Conservation (phyloP, 1,139 yeast genomes). For the Waltiozyma sp. region DNA sequence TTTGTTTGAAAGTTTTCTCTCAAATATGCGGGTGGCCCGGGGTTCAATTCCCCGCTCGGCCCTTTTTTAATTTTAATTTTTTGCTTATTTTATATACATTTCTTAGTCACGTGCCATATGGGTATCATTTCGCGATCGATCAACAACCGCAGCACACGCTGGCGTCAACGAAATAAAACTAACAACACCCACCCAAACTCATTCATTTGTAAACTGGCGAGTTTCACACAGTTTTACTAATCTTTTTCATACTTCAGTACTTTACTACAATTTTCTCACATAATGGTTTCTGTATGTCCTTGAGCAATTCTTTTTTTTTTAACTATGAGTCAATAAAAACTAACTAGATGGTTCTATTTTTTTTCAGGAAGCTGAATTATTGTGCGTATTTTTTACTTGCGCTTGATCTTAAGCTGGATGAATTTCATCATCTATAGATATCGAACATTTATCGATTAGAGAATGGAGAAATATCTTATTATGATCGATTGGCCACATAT, state of each 20-base stretch:
- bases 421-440: not conserved
- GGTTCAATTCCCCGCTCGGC: not conserved
- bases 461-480: not conserved
- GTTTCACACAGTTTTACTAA: too few species aligned
- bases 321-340: not conserved
- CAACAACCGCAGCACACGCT: too few species aligned
- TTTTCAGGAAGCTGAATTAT: slow-evolving; percentile 1
- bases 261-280: not conserved
- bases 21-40: not conserved
- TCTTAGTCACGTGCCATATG: not conserved
- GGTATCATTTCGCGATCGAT: not conserved
- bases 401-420: not conserved
- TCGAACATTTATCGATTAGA: not conserved
- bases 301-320: not conserved
- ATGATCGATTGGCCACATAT: not conserved
- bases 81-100: not conserved
- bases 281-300: not conserved
- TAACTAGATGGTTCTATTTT: not conserved
- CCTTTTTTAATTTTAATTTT: not conserved
- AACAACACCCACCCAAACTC: not conserved
- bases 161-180: too few species aligned
- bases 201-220: too few species aligned
- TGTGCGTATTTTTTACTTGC: not conserved
- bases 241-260: not conserved
- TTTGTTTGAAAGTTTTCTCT: too few species aligned